Conservation (phyloP, 352 stramenopile species). For the Phytophthora hybrid region DNA sequence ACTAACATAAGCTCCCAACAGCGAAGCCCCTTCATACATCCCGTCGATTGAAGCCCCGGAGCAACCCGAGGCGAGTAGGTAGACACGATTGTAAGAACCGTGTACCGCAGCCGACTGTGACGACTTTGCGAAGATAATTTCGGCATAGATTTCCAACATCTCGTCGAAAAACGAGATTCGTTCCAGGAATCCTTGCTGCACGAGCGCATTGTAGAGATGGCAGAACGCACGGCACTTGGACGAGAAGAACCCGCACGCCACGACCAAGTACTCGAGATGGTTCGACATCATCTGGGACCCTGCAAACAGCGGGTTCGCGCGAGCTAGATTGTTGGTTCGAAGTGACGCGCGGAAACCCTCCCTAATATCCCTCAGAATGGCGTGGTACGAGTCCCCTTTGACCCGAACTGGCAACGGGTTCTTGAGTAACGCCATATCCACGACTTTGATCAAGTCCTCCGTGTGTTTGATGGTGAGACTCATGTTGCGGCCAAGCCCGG, state of each 20-base stretch:
- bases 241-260: constrained; percentile 24
- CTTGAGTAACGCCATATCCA: constrained; percentile 20
- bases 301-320: constrained; percentile 36
- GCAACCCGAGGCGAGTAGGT: constrained; percentile 14
- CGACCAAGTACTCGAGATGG: constrained; percentile 27
- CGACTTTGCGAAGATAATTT: constrained; percentile 37
- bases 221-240: constrained; percentile 32
- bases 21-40: constrained; percentile 20
- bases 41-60: constrained; percentile 15
- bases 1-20: not conserved
- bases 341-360: constrained; percentile 2
- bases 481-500: constrained; percentile 23
- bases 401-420: constrained; percentile 8
- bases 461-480: constrained; percentile 32
- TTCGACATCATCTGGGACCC: constrained; percentile 35
- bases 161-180: constrained; percentile 36
- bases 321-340: constrained; percentile 13
- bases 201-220: constrained; percentile 41
- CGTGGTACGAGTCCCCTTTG: constrained; percentile 6
- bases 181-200: constrained; percentile 17
- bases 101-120: constrained; percentile 18
- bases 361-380: not conserved
- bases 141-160: constrained; percentile 28
- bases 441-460: constrained; percentile 21
- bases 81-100: constrained; percentile 34